Evolutionary conservation across 106 monocot genomes (phyloP), one percentile per base, ranked within the genome.

Genomic region (Apostasia shenzhenica): DNA sequence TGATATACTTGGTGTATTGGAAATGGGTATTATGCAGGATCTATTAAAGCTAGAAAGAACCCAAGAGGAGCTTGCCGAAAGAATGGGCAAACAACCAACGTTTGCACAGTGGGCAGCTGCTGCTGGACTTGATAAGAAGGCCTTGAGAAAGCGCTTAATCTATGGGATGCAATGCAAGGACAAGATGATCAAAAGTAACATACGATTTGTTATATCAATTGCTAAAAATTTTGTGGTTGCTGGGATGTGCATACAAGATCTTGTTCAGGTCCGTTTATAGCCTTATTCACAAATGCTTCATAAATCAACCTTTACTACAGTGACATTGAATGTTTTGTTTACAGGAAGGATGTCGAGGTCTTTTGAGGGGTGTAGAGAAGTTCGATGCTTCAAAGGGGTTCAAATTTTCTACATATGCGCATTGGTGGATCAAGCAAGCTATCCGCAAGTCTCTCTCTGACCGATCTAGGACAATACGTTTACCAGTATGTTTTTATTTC

Each of bases 301-400:
- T 49, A 8, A 48, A 12, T 51, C 40, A 67, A 26, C 11, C 39
- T 50, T 51, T 6, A 40, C 39, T 40, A 8, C n/a, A 3, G 64
- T 76, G 54, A 74, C 65, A 14, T 45, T 58, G 48, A 67, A 54
- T 41, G 37, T 55, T 45, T 67, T 75, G 11, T 64, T 75, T 51
- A 0, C 74, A 97, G 95, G 95, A 92, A 86, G 95, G 95, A 67
- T 92, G 88, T 46, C 75, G 92, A 61, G 95, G 95, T 42, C 73
- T 97, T 37, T 78, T 92, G 69, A 89, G 82, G 67, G 95, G 89
- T 73, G 82, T 84, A 69, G 95, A 97, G 73, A 97, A 92, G 68
- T 97, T 97, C 83, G 95, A 97, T 80, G 92, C 86, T 59, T 82
- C 95, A n/a, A 97, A 97, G 72, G 95, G 95, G 41, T 97, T 97